These are phyloP conservation scores for Theileria luwenshuni DNA, from an alignment of 169 alveolate genomes.

Conservation along the genomic window DNA sequence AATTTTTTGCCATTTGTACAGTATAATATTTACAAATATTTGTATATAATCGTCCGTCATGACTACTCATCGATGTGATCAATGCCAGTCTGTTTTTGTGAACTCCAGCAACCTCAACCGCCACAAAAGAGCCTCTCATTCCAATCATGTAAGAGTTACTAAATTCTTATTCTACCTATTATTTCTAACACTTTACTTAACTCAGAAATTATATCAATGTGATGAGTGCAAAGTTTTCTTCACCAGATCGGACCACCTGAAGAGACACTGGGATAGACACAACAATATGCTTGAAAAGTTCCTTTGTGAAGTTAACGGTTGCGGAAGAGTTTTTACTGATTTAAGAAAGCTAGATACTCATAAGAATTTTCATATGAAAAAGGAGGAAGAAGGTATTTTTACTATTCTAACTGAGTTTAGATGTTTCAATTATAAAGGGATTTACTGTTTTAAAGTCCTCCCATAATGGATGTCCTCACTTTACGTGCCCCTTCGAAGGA, in stretches of 20 bases:
- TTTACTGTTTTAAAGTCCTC: conserved; percentile 21
- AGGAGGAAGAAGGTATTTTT: conserved; percentile 30
- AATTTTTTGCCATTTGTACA: not conserved
- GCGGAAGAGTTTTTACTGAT: conserved; percentile 12
- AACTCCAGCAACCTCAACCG: conserved; percentile 47
- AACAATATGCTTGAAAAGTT: conserved; percentile 14
- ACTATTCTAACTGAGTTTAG: not conserved
- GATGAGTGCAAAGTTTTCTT: conserved; percentile 54
- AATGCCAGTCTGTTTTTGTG: conserved; percentile 23
- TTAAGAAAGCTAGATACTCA: conserved; percentile 19
- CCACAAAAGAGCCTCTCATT: conserved; percentile 33
- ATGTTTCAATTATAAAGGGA: conserved; percentile 35
- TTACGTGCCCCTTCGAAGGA: conserved; percentile 37
- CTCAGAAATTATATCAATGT: conserved; percentile 59
- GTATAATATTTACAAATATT: not conserved
- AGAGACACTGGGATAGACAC: conserved; percentile 68
- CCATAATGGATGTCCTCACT: conserved; percentile 4
- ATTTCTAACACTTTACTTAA: not conserved
- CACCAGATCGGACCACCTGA: conserved; percentile 73
- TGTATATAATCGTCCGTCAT: not conserved
- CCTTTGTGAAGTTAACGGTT: conserved; percentile 66
- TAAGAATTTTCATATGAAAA: conserved; percentile 29
- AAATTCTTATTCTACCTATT: not conserved
- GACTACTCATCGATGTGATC: conserved; percentile 25
- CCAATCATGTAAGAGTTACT: conserved; percentile 22